A percentile compares a stretch with the other conserved stretches of the same genome.
Conservation (phyloP, 768 basidiomycete genomes). For the Asterophora parasitica region DNA sequence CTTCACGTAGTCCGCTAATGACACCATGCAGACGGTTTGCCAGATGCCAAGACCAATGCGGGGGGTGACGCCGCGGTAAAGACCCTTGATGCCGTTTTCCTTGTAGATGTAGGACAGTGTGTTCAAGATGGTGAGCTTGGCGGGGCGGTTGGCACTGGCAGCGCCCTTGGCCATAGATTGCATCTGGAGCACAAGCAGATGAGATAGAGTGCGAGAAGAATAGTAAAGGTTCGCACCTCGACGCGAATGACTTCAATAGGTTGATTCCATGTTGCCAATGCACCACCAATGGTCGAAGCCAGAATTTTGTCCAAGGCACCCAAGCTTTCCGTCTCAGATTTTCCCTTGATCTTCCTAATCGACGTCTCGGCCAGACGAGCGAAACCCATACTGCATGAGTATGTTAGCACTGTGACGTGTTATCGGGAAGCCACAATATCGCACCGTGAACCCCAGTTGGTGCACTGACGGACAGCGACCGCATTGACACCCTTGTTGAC, state of each 20-base stretch:
- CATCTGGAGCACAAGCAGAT: slow-evolving; percentile 58
- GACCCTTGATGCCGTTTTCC: slow-evolving; percentile 92
- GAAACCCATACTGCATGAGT: slow-evolving; percentile 77
- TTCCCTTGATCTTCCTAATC: slow-evolving; percentile 77
- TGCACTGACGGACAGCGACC: slow-evolving; percentile 87
- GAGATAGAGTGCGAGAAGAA: neutral
- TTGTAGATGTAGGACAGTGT: slow-evolving; percentile 93
- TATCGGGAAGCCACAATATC: slow-evolving; percentile 19
- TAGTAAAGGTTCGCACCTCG: slow-evolving; percentile 51
- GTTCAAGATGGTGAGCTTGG: slow-evolving; percentile 87
- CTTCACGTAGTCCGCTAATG: slow-evolving; percentile 95
- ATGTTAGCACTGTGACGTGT: neutral
- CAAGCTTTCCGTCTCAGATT: slow-evolving; percentile 69
- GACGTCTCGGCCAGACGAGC: slow-evolving; percentile 83
- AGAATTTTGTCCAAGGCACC: slow-evolving; percentile 82
- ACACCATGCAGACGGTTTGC: slow-evolving; percentile 99
- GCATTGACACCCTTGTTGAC: slow-evolving; percentile 99
- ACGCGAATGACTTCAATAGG: slow-evolving; percentile 97
- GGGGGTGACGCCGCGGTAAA: slow-evolving; percentile 97
- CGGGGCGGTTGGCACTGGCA: slow-evolving; percentile 76
- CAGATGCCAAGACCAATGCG: slow-evolving; percentile 94
- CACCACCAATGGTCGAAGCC: slow-evolving; percentile 87
- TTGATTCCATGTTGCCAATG: slow-evolving; percentile 98
- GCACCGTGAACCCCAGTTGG: slow-evolving; percentile 90
- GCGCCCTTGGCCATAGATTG: slow-evolving; percentile 93